These are phyloP conservation scores for Hygrocybe coccinea DNA, from an alignment of 768 basidiomycete genomes.

Conservation along the genomic window DNA sequence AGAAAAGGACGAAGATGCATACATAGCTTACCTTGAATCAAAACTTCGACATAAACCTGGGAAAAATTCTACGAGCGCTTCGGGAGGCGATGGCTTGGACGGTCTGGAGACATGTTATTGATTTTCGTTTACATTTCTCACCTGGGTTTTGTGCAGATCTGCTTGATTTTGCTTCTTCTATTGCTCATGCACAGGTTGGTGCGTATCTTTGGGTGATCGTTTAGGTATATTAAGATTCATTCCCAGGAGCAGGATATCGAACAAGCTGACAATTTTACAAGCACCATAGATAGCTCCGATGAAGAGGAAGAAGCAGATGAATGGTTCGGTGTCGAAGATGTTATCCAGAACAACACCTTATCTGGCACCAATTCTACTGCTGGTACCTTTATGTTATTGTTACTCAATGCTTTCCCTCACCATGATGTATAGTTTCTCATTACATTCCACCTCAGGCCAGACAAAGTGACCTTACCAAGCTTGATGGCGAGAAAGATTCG, in stretches of 20 bases:
- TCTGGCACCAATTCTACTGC: constrained; percentile 2
- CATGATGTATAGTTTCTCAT: constrained; percentile 32
- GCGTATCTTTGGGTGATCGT: constrained; percentile 4
- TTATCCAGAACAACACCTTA: constrained; percentile 11
- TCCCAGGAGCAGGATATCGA: constrained; percentile 15
- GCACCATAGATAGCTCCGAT: constrained; percentile 18
- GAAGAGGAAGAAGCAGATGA: constrained; percentile 29
- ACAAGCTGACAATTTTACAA: constrained; percentile 25
- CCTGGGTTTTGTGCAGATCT: constrained; percentile 39
- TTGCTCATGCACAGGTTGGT: constrained; percentile 3
- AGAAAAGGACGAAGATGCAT: constrained; percentile 73
- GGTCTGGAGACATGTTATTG: constrained; percentile 43
- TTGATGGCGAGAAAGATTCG: constrained; percentile 26
- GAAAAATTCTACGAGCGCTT: constrained; percentile 39
- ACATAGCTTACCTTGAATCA: constrained; percentile 79
- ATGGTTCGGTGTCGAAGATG: constrained; percentile 36
- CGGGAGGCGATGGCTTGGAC: constrained; percentile 77
- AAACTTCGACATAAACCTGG: constrained; percentile 58
- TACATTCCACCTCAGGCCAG: constrained; percentile 86
- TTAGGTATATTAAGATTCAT: constrained; percentile 9
- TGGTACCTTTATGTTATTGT: constrained; percentile 4
- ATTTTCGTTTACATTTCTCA: not conserved
- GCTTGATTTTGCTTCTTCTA: constrained; percentile 46
- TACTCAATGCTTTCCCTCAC: constrained; percentile 4
- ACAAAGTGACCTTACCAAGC: constrained; percentile 23